Evolutionary conservation across 345 rosid genomes (phyloP).

Genomic region (Citrus trifoliata): DNA sequence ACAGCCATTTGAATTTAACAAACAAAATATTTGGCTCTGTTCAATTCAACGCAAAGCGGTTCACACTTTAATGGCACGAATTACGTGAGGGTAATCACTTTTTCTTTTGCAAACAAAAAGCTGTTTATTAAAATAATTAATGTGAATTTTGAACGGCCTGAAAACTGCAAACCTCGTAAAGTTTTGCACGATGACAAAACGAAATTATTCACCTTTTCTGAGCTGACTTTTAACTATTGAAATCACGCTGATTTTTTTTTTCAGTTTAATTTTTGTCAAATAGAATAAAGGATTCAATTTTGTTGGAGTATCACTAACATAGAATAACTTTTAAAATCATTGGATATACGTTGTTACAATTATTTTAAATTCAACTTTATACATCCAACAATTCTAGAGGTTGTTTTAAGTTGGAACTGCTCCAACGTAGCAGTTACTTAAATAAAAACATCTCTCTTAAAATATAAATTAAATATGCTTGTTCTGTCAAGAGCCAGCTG

Average conservation of each 20-base stretch:
- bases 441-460: background rate
- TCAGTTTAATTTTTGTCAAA: background rate
- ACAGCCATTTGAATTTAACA: no score
- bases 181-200: no score
- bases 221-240: background rate
- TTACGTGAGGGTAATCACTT: background rate
- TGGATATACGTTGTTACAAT: fast-evolving
- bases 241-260: background rate
- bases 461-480: background rate
- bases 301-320: no score
- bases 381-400: fast-evolving
- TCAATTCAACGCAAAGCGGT: background rate
- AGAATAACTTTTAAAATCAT: fast-evolving
- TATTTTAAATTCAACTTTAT: no score
- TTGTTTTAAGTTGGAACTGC: fast-evolving
- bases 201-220: no score
- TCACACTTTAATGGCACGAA: background rate
- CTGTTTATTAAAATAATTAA: background rate
- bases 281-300: background rate
- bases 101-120: background rate
- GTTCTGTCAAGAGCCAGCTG: background rate
- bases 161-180: background rate
- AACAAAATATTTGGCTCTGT: no score
- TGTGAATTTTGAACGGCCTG: background rate
- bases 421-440: fast-evolving